Percentiles rank a stretch among this genome's conserved stretches.
Conservation (phyloP, 2,329 filamentous ascomycete genomes). For the Amphichorda felina region DNA sequence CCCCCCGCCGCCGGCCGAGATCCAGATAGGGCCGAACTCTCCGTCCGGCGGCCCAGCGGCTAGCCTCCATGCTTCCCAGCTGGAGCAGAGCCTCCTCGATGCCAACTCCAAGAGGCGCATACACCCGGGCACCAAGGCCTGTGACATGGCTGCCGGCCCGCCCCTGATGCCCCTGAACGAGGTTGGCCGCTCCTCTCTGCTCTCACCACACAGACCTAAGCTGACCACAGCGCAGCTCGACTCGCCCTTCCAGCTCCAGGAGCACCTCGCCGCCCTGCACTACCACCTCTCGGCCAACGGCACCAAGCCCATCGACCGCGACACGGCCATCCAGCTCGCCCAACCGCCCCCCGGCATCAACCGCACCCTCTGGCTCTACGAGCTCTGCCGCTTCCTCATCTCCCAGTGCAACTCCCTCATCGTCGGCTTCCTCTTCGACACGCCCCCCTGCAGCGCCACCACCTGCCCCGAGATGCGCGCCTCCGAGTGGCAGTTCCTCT, state of each 20-base stretch:
- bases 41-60: conserved; percentile 46
- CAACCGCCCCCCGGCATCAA: conserved; percentile 74
- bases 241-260: conserved; percentile 92
- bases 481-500: conserved; percentile 97
- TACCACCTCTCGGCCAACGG: conserved; percentile 61
- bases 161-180: conserved; percentile 77
- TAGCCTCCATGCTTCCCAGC: conserved; percentile 47
- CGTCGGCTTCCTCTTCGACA: conserved; percentile 84
- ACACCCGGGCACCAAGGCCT: conserved; percentile 82
- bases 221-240: conserved; percentile 56
- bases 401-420: conserved; percentile 90
- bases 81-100: conserved; percentile 53
- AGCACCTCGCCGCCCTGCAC: conserved; percentile 90
- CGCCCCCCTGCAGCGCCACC: conserved; percentile 72
- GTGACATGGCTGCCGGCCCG: conserved; percentile 85
- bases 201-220: not conserved
- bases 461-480: conserved; percentile 98
- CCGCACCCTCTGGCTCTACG: conserved; percentile 88
- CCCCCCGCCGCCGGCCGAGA: conserved; percentile 88
- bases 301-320: conserved; percentile 61
- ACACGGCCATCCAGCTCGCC: conserved; percentile 64
- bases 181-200: conserved; percentile 34
- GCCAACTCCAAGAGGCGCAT: conserved; percentile 73
- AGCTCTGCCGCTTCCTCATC: conserved; percentile 91
- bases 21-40: conserved; percentile 75